These are phyloP conservation scores for Tetrahymena malaccensis DNA, from an alignment of 73 alveolate genomes.

Conservation along the genomic window DNA sequence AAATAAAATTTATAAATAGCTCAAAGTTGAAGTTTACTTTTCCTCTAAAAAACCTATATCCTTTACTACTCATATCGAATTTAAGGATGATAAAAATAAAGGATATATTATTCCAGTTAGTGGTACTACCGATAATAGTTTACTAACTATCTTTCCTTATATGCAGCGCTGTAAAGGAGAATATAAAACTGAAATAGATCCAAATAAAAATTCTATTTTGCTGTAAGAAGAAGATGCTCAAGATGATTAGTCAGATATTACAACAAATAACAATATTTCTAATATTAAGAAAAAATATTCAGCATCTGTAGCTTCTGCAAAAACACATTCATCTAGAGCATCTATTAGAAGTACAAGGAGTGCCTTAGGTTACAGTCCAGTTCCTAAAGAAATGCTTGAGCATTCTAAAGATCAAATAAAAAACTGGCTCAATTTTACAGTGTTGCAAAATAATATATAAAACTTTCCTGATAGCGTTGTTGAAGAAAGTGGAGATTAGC, in stretches of 20 bases:
- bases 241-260: conserved; percentile 64
- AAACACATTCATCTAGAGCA: conserved; percentile 45
- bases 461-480: conserved; percentile 92
- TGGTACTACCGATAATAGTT: conserved; percentile 95
- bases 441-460: conserved; percentile 61
- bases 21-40: conserved; percentile 90
- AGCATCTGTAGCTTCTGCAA: conserved; percentile 24
- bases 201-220: conserved; percentile 69
- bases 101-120: conserved; percentile 85
- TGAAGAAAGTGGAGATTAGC: conserved; percentile 81
- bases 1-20: neutral
- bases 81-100: conserved; percentile 93
- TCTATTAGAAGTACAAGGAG: conserved; percentile 76
- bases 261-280: conserved; percentile 51
- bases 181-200: conserved; percentile 65
- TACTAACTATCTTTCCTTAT: conserved; percentile 79
- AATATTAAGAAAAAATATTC: conserved; percentile 42
- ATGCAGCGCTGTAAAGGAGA: conserved; percentile 79
- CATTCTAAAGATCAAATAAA: conserved; percentile 78
- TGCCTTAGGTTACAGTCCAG: conserved; percentile 88
- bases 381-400: conserved; percentile 78
- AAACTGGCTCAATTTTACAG: conserved; percentile 82
- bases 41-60: conserved; percentile 80
- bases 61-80: conserved; percentile 90
- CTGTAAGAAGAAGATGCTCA: conserved; percentile 47